Evolutionary conservation across 495 filamentous ascomycete genomes (phyloP).

Genomic region (Physcia stellaris): DNA sequence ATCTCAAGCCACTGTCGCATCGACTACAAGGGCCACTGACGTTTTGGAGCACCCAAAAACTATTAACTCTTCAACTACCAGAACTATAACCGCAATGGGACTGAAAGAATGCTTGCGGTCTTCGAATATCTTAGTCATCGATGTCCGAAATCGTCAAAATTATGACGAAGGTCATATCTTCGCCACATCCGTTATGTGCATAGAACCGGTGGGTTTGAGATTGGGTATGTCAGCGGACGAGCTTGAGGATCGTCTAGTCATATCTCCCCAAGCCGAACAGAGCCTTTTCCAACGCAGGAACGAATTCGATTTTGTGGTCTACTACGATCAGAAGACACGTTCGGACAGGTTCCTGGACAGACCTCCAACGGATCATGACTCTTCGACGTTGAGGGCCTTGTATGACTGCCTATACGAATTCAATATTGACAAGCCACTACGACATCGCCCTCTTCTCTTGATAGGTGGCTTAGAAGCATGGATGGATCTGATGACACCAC

Average conservation of each 20-base stretch:
- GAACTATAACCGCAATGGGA: slow-evolving; percentile 43
- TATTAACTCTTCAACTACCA: slow-evolving; percentile 18
- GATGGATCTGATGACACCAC: slow-evolving; percentile 61
- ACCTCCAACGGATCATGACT: slow-evolving; percentile 32
- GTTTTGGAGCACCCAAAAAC: slow-evolving; percentile 49
- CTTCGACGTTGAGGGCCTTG: slow-evolving; percentile 51
- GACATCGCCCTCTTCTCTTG: slow-evolving; percentile 59
- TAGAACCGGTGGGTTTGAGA: slow-evolving; percentile 70
- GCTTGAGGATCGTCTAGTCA: slow-evolving; percentile 65
- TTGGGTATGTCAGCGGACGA: slow-evolving; percentile 75
- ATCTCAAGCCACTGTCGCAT: no score
- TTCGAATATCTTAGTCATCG: slow-evolving; percentile 63
- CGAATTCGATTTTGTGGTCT: slow-evolving; percentile 75
- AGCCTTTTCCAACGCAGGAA: slow-evolving; percentile 60
- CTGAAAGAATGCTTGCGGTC: slow-evolving; percentile 51
- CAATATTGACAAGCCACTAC: slow-evolving; percentile 61
- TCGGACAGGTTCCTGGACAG: slow-evolving; percentile 38
- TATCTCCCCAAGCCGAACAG: slow-evolving; percentile 65
- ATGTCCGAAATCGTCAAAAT: slow-evolving; percentile 67
- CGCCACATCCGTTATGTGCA: slow-evolving; percentile 67
- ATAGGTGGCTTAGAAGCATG: slow-evolving; percentile 75
- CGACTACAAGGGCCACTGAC: no score
- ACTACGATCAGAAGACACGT: slow-evolving; percentile 63
- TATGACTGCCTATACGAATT: slow-evolving; percentile 71
- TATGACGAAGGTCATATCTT: slow-evolving; percentile 84